phyloP scores from a whole-genome alignment of 768 basidiomycete species.

The Tylopilus cervinicoccineus region DNA sequence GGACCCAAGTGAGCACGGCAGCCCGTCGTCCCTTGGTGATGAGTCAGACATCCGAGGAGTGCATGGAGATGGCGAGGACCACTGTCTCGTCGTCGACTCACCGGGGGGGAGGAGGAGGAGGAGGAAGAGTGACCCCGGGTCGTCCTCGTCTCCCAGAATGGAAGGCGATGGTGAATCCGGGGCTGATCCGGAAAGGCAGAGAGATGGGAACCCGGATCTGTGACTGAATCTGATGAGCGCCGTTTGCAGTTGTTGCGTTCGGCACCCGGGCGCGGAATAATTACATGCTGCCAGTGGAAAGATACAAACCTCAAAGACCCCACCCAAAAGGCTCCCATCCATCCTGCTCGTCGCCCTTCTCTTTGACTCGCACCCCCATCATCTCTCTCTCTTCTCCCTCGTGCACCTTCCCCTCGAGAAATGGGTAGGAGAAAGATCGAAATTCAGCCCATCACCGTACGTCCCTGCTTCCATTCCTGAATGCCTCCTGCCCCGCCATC shows the following conservation, averaged over 20 bases:
- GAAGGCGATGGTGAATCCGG: slow-evolving; percentile 21
- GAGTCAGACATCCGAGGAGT: slow-evolving; percentile 21
- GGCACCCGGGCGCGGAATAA: slow-evolving; percentile 39
- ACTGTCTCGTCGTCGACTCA: too few species aligned
- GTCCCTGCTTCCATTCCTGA: slow-evolving; percentile 29
- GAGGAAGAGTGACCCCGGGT: not conserved
- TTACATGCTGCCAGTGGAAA: slow-evolving; percentile 34
- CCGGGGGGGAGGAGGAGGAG: too few species aligned
- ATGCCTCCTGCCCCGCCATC: slow-evolving; percentile 14
- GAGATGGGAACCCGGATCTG: slow-evolving; percentile 26
- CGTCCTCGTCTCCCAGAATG: not conserved
- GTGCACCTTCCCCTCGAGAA: slow-evolving; percentile 8
- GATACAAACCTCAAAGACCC: slow-evolving; percentile 33
- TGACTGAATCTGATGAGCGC: slow-evolving; percentile 31
- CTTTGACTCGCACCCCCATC: slow-evolving; percentile 21
- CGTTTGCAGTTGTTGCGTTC: slow-evolving; percentile 34
- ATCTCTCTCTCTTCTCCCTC: slow-evolving; percentile 4
- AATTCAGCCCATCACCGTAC: slow-evolving; percentile 74
- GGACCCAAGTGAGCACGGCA: slow-evolving; percentile 10
- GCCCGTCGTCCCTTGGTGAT: slow-evolving; percentile 15
- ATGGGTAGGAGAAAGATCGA: slow-evolving; percentile 82
- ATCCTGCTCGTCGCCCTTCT: slow-evolving; percentile 17
- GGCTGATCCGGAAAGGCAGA: slow-evolving; percentile 24
- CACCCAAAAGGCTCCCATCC: slow-evolving; percentile 33
- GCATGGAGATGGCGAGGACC: slow-evolving; percentile 22